phyloP scores from a whole-genome alignment of 1,284 basidiomycete species.

The Agaricales sp. region DNA sequence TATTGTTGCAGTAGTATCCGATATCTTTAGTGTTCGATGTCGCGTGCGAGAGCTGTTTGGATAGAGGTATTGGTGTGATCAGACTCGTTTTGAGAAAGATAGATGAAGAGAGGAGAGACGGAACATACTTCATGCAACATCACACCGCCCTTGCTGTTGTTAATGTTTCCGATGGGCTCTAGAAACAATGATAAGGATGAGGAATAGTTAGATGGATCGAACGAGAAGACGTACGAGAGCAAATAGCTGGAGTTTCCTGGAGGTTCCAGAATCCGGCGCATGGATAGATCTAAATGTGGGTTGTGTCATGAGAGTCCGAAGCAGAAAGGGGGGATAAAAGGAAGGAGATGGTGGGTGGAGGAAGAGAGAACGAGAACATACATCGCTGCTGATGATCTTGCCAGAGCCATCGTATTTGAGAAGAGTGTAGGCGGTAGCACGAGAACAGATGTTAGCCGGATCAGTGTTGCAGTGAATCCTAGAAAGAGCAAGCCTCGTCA shows the following conservation, averaged over 20 bases:
- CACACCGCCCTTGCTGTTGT: not conserved
- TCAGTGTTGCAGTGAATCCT: not conserved
- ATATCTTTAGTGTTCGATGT: not conserved
- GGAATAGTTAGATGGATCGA: not conserved
- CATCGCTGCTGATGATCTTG: no score
- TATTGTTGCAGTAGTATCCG: not conserved
- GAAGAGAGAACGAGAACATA: no score
- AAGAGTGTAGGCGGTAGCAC: no score
- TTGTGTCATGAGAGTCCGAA: no score
- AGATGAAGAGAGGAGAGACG: not conserved
- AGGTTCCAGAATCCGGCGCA: no score
- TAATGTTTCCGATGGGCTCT: not conserved
- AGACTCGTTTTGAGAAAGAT: not conserved
- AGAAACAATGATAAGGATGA: not conserved
- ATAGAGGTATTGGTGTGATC: no score
- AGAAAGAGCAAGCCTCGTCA: no score
- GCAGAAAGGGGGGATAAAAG: no score
- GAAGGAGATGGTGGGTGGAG: no score
- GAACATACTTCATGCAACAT: not conserved
- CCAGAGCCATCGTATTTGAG: no score
- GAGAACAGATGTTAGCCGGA: not conserved
- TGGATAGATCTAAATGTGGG: no score
- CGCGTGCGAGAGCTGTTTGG: slow-evolving; percentile 2
- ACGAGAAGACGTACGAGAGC: not conserved
- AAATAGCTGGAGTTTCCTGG: not conserved